phyloP scores from a whole-genome alignment of 805 yeast genomes.

The Kuraishia hungarica region DNA sequence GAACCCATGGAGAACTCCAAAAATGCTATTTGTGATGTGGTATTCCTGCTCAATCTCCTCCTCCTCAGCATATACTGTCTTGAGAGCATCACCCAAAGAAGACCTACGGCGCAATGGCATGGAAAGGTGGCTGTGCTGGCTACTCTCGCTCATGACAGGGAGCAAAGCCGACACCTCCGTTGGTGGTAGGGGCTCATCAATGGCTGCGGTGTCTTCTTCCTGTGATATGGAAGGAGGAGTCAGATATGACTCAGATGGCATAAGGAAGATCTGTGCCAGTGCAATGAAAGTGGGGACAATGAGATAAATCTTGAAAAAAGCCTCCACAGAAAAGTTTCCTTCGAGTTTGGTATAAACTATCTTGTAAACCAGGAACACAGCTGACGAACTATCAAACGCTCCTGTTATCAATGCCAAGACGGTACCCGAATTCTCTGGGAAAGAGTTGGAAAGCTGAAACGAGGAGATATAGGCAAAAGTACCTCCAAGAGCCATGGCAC shows the following conservation, averaged over 20 bases:
- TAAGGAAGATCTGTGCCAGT: constrained; percentile 32
- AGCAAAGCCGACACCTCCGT: constrained; percentile 9
- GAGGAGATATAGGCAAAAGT: constrained; percentile 49
- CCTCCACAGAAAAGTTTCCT: constrained; percentile 27
- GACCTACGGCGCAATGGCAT: constrained; percentile 29
- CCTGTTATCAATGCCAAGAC: constrained; percentile 47
- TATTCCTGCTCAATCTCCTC: constrained; percentile 29
- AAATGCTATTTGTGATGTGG: constrained; percentile 33
- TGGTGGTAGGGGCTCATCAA: neutral
- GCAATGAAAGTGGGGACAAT: constrained; percentile 42
- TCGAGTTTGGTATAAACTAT: constrained; percentile 25
- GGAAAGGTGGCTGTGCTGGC: neutral
- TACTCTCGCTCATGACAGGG: neutral
- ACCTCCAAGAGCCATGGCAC: constrained; percentile 48
- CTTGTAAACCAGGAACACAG: constrained; percentile 41
- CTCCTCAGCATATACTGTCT: constrained; percentile 43
- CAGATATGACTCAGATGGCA: constrained; percentile 44
- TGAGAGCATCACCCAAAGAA: constrained; percentile 48
- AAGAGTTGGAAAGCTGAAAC: constrained; percentile 48
- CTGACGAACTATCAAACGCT: constrained; percentile 52
- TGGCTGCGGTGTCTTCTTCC: neutral
- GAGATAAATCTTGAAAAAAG: constrained; percentile 38
- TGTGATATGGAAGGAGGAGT: constrained; percentile 23
- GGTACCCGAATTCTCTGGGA: constrained; percentile 44
- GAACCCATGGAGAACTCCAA: constrained; percentile 47